These are phyloP conservation scores for Backusella sp. DNA, from an alignment of 192 early-diverging fungal species.

Conservation along the genomic window DNA sequence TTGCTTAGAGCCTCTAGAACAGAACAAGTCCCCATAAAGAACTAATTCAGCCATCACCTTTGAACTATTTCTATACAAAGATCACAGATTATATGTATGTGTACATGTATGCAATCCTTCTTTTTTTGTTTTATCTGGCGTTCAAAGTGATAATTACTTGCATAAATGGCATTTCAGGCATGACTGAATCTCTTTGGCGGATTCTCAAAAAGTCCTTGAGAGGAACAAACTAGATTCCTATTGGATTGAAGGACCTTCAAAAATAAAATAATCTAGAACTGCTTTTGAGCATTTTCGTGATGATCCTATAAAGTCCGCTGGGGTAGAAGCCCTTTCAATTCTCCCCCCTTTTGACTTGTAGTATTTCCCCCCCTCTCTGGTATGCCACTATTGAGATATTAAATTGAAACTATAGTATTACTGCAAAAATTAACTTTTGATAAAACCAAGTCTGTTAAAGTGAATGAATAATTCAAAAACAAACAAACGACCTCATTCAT, in stretches of 20 bases:
- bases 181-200: neutral
- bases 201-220: too few species aligned
- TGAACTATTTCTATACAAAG: neutral
- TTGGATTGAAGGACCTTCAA: neutral
- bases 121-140: neutral
- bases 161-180: neutral
- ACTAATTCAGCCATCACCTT: neutral
- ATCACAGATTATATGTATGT: neutral
- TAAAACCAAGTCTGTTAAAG: neutral
- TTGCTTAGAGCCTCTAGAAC: too few species aligned
- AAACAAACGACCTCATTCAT: neutral
- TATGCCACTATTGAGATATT: neutral
- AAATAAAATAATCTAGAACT: neutral
- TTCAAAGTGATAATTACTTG: neutral
- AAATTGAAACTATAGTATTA: neutral
- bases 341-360: neutral
- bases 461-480: neutral
- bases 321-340: neutral
- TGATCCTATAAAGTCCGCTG: neutral
- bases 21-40: too few species aligned
- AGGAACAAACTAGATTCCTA: too few species aligned
- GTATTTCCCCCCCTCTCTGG: neutral
- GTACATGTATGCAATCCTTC: neutral
- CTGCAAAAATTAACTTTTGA: neutral
- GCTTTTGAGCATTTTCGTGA: neutral